Conservation (phyloP, 805 yeast genomes). For the Ogataea philodendri region DNA sequence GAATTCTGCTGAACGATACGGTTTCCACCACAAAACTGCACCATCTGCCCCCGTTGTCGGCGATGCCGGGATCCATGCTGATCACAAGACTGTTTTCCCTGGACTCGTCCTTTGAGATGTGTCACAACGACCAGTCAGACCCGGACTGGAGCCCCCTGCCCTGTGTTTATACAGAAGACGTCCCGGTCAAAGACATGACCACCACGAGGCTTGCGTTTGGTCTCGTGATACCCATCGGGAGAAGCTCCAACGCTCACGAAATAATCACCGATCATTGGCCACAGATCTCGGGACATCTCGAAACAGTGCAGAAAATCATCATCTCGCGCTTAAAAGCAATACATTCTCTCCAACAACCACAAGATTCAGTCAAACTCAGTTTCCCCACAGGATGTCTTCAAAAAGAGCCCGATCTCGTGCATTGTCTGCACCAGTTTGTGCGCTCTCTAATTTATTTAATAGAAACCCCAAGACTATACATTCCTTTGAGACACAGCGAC, state of each 20-base stretch:
- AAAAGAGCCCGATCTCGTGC: slow-evolving; percentile 42
- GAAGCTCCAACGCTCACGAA: slow-evolving; percentile 33
- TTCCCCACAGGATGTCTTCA: slow-evolving; percentile 42
- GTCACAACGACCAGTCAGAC: slow-evolving; percentile 5
- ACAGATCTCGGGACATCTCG: slow-evolving; percentile 41
- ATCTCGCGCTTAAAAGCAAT: slow-evolving; percentile 35
- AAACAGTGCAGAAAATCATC: slow-evolving; percentile 40
- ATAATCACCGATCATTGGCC: slow-evolving; percentile 50
- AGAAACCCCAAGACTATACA: slow-evolving; percentile 47
- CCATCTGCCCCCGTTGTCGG: slow-evolving; percentile 41
- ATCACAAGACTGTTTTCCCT: slow-evolving; percentile 44
- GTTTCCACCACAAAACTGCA: slow-evolving; percentile 47
- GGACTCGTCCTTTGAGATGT: slow-evolving; percentile 25
- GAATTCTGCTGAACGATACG: slow-evolving; percentile 48
- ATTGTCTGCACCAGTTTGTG: slow-evolving; percentile 37
- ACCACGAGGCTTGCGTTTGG: slow-evolving; percentile 46
- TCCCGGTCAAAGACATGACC: slow-evolving; percentile 15
- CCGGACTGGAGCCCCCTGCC: slow-evolving; percentile 44
- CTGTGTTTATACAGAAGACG: slow-evolving; percentile 34
- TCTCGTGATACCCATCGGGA: slow-evolving; percentile 44
- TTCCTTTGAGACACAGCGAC: slow-evolving; percentile 39
- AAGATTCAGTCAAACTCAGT: slow-evolving; percentile 14
- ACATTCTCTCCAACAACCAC: slow-evolving; percentile 9
- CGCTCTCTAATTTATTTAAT: slow-evolving; percentile 39
- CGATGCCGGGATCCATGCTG: slow-evolving; percentile 40